Conservation (phyloP, 2,329 filamentous ascomycete genomes). For the Fusarium multiceps region DNA sequence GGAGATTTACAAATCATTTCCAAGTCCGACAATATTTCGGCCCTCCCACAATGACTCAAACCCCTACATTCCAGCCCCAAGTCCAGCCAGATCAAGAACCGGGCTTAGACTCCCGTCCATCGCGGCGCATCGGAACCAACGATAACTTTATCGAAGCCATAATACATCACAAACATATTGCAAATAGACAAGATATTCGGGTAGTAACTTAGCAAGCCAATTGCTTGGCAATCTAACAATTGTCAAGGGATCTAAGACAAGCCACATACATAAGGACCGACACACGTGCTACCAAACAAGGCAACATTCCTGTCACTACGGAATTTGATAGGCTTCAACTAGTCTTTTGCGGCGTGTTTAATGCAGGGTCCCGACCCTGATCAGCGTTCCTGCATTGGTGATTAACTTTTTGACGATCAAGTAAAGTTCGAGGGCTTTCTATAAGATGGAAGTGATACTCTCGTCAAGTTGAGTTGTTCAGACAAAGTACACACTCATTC, state of each 20-base stretch:
- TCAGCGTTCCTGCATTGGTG: slow-evolving; percentile 11
- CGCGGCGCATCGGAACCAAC: neutral
- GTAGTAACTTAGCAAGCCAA: neutral
- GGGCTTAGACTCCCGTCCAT: neutral
- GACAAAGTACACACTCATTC: neutral
- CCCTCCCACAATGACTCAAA: neutral
- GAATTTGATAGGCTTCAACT: neutral
- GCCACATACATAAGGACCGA: slow-evolving; percentile 13
- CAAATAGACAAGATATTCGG: neutral
- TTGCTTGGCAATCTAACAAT: neutral
- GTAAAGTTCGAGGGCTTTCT: neutral
- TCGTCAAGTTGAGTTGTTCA: accelerated
- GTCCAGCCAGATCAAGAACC: neutral
- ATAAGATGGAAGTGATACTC: slow-evolving; percentile 7
- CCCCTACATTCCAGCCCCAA: neutral
- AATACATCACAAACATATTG: neutral
- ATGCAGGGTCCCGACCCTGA: slow-evolving; percentile 19
- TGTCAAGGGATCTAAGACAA: neutral
- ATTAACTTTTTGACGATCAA: neutral
- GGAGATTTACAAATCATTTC: neutral
- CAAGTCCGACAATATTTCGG: neutral
- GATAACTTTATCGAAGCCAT: neutral
- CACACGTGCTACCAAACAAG: neutral
- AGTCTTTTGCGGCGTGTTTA: slow-evolving; percentile 17
- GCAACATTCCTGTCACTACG: neutral